Evolutionary conservation across 306 rosid species (phyloP).

Genomic region (Pyrus bretschneideri): DNA sequence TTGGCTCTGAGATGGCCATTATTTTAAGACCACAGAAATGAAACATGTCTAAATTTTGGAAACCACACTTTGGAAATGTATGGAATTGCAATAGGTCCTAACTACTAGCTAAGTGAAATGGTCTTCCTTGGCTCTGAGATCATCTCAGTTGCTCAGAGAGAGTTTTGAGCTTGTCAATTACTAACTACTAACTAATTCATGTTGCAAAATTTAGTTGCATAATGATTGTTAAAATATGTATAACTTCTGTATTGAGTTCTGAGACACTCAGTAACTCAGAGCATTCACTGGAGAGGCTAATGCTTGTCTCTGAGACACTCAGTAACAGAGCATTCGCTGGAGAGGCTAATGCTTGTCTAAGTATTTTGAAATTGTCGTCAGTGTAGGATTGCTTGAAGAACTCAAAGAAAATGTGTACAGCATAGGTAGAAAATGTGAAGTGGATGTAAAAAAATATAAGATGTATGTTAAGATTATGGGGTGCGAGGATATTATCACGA

Average conservation of each 20-base stretch:
- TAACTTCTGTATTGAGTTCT: background rate
- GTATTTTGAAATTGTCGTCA: too few relatives aligned
- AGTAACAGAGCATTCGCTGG: background rate
- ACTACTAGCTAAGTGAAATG: slow-evolving; percentile 3
- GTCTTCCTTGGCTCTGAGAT: background rate
- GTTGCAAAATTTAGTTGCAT: background rate
- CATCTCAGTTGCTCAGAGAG: slow-evolving; percentile 62
- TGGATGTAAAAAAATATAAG: too few relatives aligned
- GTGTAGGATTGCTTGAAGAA: too few relatives aligned
- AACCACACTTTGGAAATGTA: background rate
- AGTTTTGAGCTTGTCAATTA: slow-evolving; percentile 88
- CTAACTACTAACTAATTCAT: background rate
- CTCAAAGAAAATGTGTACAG: too few relatives aligned
- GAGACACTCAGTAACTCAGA: background rate
- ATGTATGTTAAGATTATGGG: too few relatives aligned
- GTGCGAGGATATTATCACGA: too few relatives aligned
- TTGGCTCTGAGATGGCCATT: background rate
- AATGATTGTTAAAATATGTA: background rate
- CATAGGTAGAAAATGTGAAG: too few relatives aligned
- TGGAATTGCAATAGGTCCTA: slow-evolving; percentile 37
- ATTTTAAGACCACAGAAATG: background rate
- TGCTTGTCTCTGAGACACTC: background rate
- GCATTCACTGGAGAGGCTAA: too few relatives aligned
- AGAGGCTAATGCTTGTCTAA: too few relatives aligned
- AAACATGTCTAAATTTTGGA: background rate